These are phyloP conservation scores for Zygnema circumcarinatum DNA, from an alignment of 139 green algal genomes.

Conservation along the genomic window DNA sequence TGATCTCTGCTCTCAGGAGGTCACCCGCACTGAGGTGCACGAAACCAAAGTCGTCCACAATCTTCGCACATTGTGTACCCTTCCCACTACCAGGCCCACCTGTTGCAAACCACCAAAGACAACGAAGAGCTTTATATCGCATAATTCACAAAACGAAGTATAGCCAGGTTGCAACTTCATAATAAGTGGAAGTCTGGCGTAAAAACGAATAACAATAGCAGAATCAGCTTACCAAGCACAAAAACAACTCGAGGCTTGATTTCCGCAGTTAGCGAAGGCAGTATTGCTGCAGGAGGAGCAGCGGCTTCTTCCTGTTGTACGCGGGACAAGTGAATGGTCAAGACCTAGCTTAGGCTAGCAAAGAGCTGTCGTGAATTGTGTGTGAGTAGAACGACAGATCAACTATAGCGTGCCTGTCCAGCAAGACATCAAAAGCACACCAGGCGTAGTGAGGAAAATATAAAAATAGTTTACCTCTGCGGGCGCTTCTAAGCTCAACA, in stretches of 20 bases:
- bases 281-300: not conserved
- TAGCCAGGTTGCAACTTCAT: no score
- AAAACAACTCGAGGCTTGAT: slow-evolving; percentile 37
- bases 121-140: not conserved
- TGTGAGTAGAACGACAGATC: no score
- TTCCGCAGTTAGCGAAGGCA: not conserved
- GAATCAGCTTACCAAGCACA: slow-evolving; percentile 8
- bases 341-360: no score
- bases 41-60: slow-evolving; percentile 84
- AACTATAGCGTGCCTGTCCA: no score
- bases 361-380: no score
- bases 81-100: slow-evolving; percentile 88
- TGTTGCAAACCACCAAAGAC: slow-evolving; percentile 44
- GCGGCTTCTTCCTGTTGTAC: not conserved
- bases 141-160: not conserved
- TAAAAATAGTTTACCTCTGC: no score
- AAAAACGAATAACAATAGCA: not conserved
- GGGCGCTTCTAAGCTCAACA: no score
- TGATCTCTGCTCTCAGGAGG: slow-evolving; percentile 88
- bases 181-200: no score
- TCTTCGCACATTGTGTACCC: slow-evolving; percentile 85
- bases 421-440: no score
- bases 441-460: no score
- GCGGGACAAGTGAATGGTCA: no score
- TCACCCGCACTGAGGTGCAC: slow-evolving; percentile 91